A percentile compares a stretch with the other conserved stretches of the same genome.
phyloP scores from a whole-genome alignment of 1,284 basidiomycete genomes.

The Cryptococcus sp. region DNA sequence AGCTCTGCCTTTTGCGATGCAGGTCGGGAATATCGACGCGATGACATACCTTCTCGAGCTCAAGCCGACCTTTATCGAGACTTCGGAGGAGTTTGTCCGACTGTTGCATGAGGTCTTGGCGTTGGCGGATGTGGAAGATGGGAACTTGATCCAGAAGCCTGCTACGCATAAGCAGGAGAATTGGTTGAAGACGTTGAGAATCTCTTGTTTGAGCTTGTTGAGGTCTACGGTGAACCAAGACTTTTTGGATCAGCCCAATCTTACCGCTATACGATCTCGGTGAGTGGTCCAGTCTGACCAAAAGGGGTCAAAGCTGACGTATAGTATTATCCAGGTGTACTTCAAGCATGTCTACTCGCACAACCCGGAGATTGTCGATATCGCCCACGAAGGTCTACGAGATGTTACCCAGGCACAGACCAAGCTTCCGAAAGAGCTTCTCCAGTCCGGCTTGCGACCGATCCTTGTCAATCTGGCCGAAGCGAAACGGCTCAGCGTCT shows the following conservation, averaged over 20 bases:
- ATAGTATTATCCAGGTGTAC: slow-evolving; percentile 86
- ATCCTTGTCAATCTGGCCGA: slow-evolving; percentile 98
- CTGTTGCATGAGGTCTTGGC: slow-evolving; percentile 91
- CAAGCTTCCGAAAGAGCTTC: slow-evolving; percentile 88
- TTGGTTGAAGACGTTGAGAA: slow-evolving; percentile 86
- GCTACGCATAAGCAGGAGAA: slow-evolving; percentile 72
- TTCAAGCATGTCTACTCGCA: slow-evolving; percentile 98
- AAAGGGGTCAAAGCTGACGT: no score
- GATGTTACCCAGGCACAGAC: slow-evolving; percentile 85
- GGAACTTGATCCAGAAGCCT: slow-evolving; percentile 67
- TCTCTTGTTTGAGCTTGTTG: slow-evolving; percentile 87
- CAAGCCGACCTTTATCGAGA: slow-evolving; percentile 77
- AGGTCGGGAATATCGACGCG: slow-evolving; percentile 97
- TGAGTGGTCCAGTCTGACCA: no score
- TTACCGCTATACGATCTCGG: slow-evolving; percentile 69
- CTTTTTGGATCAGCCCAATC: slow-evolving; percentile 75
- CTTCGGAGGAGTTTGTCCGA: slow-evolving; percentile 87
- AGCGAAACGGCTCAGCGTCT: slow-evolving; percentile 87
- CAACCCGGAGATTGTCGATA: slow-evolving; percentile 89
- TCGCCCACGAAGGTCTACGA: slow-evolving; percentile 87
- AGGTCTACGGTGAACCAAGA: slow-evolving; percentile 89
- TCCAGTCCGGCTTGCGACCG: slow-evolving; percentile 91
- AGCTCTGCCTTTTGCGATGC: slow-evolving; percentile 89
- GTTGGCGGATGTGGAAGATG: slow-evolving; percentile 91
- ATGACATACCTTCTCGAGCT: slow-evolving; percentile 85